These are phyloP conservation scores for Syzygium malaccense DNA, from an alignment of 441 rosid genomes.

Conservation along the genomic window DNA sequence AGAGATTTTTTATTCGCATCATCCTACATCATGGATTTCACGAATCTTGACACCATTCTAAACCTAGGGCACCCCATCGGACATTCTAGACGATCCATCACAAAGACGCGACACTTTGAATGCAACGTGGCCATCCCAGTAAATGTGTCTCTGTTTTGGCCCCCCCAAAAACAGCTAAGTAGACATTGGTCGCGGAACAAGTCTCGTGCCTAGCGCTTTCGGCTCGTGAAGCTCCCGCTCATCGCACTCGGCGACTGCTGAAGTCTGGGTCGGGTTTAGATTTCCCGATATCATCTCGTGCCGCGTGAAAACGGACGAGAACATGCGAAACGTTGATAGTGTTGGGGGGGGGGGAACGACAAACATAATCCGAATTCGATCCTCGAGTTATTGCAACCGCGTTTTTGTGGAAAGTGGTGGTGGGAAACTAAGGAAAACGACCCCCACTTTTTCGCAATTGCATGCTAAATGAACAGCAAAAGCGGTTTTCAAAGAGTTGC, in stretches of 20 bases:
- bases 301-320: not conserved
- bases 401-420: not conserved
- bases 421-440: not conserved
- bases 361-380: not conserved
- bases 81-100: not conserved
- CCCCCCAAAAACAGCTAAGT: not conserved
- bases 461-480: not conserved
- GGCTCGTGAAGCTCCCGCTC: not conserved
- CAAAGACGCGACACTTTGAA: not conserved
- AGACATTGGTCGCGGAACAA: not conserved
- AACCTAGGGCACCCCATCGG: not conserved
- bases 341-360: not conserved
- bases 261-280: not conserved
- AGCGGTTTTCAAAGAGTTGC: not conserved
- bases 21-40: not conserved
- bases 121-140: not conserved
- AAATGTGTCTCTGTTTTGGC: too few relatives aligned
- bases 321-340: not conserved
- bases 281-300: not conserved
- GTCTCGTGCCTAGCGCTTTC: not conserved
- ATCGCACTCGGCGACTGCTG: not conserved
- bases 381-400: not conserved
- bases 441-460: not conserved
- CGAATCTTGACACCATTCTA: not conserved
- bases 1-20: not conserved